Evolutionary conservation across 768 basidiomycete genomes (phyloP), one percentile per base, ranked within the genome.

Genomic region (Steccherinum ochraceum): DNA sequence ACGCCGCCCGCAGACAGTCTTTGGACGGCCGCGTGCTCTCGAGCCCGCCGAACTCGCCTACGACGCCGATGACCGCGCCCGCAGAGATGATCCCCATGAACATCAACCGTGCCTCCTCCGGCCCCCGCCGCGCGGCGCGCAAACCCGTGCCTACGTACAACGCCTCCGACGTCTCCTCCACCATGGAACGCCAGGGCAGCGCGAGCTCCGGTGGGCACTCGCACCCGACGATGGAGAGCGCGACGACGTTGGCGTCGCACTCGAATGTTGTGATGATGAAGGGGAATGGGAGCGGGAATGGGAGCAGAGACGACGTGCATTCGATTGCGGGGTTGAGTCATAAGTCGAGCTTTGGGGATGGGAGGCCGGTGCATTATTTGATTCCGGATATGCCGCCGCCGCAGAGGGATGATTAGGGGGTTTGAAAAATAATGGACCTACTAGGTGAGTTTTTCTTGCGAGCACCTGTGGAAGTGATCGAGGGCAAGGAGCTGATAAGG

Each of bases 311-410:
- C 27, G 61, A 55, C 40, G 40, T 56, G 20, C 41, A 24, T 27
- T 12, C 21, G 40, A 12, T 56, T 21, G 49, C 58, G 49, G 30
- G 35, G 24, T 47, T 64, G 39, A 61, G 52, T 23, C 62, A 61
- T 41, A 61, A 64, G 56, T 35, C 53, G 21, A 64, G 63, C 53
- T 63, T 60, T 40, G 62, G 62, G 0, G 54, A 57, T 24, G 57
- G 58, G 56, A 52, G 57, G 24, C 57, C 55, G 45, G 57, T 64
- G 58, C 63, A 60, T 47, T 59, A 62, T 45, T 44, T 64, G 47
- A 60, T 56, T 2, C 56, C 63, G 19, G 63, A 64, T 35, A 52
- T 59, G 43, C 63, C 63, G 13, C 54, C 55, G 18, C 53, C 35
- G 16, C 49, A 46, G 25, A 18, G 44, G 45, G 45, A 50, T 39